Evolutionary conservation across 768 basidiomycete species (phyloP).

Genomic region (Galerina marginata): DNA sequence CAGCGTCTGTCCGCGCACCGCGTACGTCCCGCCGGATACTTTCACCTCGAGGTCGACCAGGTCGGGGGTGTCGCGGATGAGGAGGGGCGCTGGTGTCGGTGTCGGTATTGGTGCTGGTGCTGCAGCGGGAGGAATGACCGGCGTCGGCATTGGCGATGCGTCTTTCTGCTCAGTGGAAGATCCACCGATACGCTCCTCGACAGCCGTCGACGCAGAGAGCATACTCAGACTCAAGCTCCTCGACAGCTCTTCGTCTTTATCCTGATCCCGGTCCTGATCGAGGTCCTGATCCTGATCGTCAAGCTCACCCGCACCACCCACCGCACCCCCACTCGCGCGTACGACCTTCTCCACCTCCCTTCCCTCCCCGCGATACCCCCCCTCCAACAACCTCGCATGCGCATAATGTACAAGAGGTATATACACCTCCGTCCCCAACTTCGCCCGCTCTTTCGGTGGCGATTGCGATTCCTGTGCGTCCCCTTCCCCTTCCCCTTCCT

Average conservation of each 20-base stretch:
- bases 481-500: conserved; percentile 33
- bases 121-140: not conserved
- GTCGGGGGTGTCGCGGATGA: conserved; percentile 11
- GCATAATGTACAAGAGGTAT: conserved; percentile 92
- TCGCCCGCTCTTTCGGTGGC: not conserved
- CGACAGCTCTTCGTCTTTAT: no score
- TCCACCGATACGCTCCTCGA: no score
- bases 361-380: conserved; percentile 5
- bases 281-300: not conserved
- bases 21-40: conserved; percentile 48
- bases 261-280: no score
- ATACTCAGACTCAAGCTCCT: no score
- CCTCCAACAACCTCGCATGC: conserved; percentile 37
- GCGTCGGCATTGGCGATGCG: not conserved
- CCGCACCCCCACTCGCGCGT: conserved; percentile 10
- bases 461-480: conserved; percentile 22
- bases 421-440: conserved; percentile 85
- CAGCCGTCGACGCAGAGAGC: no score
- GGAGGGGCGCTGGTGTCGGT: conserved; percentile 10
- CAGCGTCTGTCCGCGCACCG: conserved; percentile 52
- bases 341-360: conserved; percentile 3
- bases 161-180: no score
- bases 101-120: not conserved
- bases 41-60: conserved; percentile 47
- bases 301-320: conserved; percentile 22